Evolutionary conservation across 2,329 filamentous ascomycete species (phyloP), one percentile per base, ranked within the genome.

Genomic region (Pyrenochaeta sp.): DNA sequence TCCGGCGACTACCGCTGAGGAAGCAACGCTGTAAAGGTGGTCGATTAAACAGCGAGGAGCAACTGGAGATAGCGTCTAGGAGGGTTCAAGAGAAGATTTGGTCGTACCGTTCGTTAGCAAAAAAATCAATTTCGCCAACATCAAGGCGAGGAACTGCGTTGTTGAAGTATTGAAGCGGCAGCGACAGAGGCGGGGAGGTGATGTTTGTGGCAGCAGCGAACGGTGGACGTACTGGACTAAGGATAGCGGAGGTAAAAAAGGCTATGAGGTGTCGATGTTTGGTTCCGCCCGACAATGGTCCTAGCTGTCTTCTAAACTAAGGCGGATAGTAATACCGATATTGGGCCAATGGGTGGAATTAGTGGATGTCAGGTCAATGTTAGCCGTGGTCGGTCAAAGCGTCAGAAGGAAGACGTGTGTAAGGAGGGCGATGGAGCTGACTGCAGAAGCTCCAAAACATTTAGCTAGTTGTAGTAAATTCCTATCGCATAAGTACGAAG

Each of bases 401-500:
- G 60, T 66, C 59, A 66, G 66, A 67, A 54, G 45, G 40, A 39
- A 55, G 45, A 54, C 39, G 61, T 64, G 56, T 53, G 53, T 66
- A 52, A 61, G 56, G 61, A 54, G 31, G 67, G 66, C 65, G 69
- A 56, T 63, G 68, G 54, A 63, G 69, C 62, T 62, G 67, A 62
- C 55, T 54, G 64, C 54, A 56, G 54, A 49, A 58, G 23, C 47
- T 57, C 53, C 44, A 44, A 27, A 4, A 42, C 23, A 42, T 42
- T 27, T 27, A 42, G 39, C 18, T 42, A 42, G 39, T 42, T 42
- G 39, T 18, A 27, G 23, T 27, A 27, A 9, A 42, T 42, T 27
- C 17, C 39, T 27, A 42, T 42, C 18, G 39, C 18, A 42, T 42
- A 42, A 30, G 39, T 42, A 27, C 39, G 39, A 27, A 27, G 39